Evolutionary conservation across 495 filamentous ascomycete species (phyloP), one percentile per base, ranked within the genome.

Genomic region (Wilcoxina mikolae): DNA sequence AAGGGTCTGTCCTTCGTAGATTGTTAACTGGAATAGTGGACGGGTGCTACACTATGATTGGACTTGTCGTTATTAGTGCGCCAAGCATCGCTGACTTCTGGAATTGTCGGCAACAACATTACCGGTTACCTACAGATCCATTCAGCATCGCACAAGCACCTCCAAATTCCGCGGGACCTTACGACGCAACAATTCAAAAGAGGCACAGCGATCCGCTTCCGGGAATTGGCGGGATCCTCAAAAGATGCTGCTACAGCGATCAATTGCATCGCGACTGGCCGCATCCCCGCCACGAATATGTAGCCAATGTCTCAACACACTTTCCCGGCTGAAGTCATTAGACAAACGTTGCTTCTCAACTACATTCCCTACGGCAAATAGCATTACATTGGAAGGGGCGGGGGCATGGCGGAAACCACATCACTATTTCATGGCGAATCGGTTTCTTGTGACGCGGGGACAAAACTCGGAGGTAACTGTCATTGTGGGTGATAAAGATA

Each of bases 381-480:
- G n/a, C 23, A 20, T 46, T 2, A 12, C 46, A 15, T 25, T 49
- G 22, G 46, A 15, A 49, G 24, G 18, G 3, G 11, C n/a, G 10
- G 24, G 43, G 22, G 20, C 12, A 52, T 63, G 60, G 60, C 60
- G 58, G 44, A 43, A 29, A 29, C 46, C 46, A 3, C 46, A 47
- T 12, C 43, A 51, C 22, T 64, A 64, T 29, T 64, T 64, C 24
- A 27, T 62, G n/a, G 47, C 60, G 4, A 64, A 64, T 23, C 31
- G 26, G 1, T 54, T 56, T 28, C 49, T 64, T 20, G 46, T 26
- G 27, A 52, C n/a, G 43, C 23, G n/a, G 26, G 38, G 20, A 7
- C 17, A 23, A 18, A 24, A 23, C 28, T 31, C 42, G 4, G 44
- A 15, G 18, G 3, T 26, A n/a, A n/a, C n/a, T 46, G 46, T 28